A percentile compares a stretch with the other conserved stretches of the same genome.
phyloP scores from a whole-genome alignment of 192 early-diverging fungal species.

The Nowakowskiella sp. region DNA sequence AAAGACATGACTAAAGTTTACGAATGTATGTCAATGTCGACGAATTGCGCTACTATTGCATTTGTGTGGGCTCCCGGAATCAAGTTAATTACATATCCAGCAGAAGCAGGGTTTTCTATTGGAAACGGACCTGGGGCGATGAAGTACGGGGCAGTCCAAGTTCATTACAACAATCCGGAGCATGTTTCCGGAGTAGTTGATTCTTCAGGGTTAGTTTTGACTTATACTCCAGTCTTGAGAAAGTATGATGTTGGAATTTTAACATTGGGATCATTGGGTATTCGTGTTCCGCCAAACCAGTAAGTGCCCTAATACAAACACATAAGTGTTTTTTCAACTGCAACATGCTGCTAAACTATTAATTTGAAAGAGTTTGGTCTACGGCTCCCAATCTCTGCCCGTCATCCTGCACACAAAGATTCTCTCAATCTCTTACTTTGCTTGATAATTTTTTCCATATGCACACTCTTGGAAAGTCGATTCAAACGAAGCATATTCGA shows the following conservation, averaged over 20 bases:
- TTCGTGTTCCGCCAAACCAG: no score
- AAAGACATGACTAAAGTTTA: no score
- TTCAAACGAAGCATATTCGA: conserved; percentile 16
- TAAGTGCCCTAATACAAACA: no score
- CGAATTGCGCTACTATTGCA: background rate
- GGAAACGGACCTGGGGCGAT: background rate
- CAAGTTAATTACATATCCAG: background rate
- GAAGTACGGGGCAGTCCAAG: conserved; percentile 3
- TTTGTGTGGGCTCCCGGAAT: conserved; percentile 7
- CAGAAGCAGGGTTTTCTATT: conserved; percentile 4
- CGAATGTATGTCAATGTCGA: background rate
- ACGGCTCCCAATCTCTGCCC: conserved; percentile 9
- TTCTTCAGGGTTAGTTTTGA: conserved; percentile 7
- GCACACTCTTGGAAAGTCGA: conserved; percentile 15
- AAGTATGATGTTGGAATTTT: conserved; percentile 8
- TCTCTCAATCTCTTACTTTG: conserved; percentile 10
- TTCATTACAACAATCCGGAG: conserved; percentile 10
- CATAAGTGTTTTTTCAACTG: no score
- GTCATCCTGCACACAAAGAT: conserved; percentile 15
- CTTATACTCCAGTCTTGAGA: conserved; percentile 2
- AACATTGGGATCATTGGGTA: background rate
- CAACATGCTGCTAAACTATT: no score
- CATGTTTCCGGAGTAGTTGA: background rate
- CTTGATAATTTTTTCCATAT: conserved; percentile 15
- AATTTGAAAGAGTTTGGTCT: no score